A percentile compares a stretch with the other conserved stretches of the same genome.
Conservation (phyloP, 2,329 filamentous ascomycete genomes). For the Rhynchosporium graminicola region DNA sequence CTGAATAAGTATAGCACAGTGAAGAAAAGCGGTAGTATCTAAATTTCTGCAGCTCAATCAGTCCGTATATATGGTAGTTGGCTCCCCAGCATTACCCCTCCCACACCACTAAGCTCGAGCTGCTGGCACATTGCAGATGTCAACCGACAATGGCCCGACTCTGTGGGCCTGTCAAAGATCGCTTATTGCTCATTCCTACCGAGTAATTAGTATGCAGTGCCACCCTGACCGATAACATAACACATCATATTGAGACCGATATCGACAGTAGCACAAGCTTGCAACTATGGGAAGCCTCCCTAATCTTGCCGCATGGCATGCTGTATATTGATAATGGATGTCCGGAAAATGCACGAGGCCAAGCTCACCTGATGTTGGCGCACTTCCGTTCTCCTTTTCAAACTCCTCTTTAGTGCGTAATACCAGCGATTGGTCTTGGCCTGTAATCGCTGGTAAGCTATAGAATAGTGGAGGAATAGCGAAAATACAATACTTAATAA, state of each 20-base stretch:
- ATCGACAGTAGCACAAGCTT: conserved; percentile 6
- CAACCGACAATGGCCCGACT: conserved; percentile 21
- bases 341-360: background rate
- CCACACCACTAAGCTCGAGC: conserved; percentile 2
- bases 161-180: conserved; percentile 23
- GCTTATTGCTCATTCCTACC: conserved; percentile 4
- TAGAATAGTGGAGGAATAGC: background rate
- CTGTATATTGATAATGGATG: conserved; percentile 18
- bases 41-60: too few relatives aligned
- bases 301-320: conserved; percentile 23
- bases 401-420: background rate
- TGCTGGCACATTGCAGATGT: conserved; percentile 8
- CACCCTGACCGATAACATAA: conserved; percentile 16
- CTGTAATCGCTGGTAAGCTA: conserved; percentile 1
- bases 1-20: too few relatives aligned
- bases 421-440: background rate
- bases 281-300: background rate
- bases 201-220: conserved; percentile 9
- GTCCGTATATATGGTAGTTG: too few relatives aligned
- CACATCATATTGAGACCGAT: background rate
- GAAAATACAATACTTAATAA: background rate
- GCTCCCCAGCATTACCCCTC: background rate
- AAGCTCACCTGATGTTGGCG: conserved; percentile 1
- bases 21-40: too few relatives aligned
- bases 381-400: background rate